Evolutionary conservation across 1,284 basidiomycete genomes (phyloP).

Genomic region (Phlebopus sp.): DNA sequence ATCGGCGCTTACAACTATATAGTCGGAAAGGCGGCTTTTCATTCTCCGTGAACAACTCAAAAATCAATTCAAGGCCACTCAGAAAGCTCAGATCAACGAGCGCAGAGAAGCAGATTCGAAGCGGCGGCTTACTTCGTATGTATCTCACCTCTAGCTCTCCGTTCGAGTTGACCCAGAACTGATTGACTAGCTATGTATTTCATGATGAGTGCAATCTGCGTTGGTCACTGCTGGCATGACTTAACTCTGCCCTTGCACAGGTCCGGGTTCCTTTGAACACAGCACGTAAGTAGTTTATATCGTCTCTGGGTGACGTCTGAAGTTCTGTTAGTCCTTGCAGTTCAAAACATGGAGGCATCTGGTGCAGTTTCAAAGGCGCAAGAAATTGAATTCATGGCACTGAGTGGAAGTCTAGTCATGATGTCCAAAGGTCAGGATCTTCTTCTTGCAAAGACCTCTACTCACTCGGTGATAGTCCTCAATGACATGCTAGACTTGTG

Average conservation of each 20-base stretch:
- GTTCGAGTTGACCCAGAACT: conserved; percentile 2
- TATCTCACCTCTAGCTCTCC: conserved; percentile 8
- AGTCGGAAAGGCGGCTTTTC: conserved; percentile 61
- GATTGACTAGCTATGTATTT: conserved; percentile 65
- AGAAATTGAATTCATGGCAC: conserved; percentile 77
- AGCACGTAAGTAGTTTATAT: conserved; percentile 53
- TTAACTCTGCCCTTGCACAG: conserved; percentile 42
- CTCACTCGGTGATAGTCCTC: conserved; percentile 51
- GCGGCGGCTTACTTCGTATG: conserved; percentile 74
- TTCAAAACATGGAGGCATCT: conserved; percentile 85
- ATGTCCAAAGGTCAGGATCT: conserved; percentile 71
- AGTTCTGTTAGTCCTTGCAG: conserved; percentile 61
- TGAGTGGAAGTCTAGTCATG: conserved; percentile 82
- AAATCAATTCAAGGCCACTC: conserved; percentile 72
- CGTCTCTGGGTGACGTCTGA: neutral
- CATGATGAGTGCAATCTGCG: conserved; percentile 51
- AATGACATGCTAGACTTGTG: conserved; percentile 88
- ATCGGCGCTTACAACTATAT: conserved; percentile 2
- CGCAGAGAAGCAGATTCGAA: conserved; percentile 77
- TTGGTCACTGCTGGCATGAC: conserved; percentile 6
- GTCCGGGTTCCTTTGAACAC: conserved; percentile 92
- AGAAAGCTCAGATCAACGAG: conserved; percentile 84
- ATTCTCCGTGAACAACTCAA: conserved; percentile 71
- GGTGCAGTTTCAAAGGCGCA: conserved; percentile 61
- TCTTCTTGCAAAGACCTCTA: neutral